Evolutionary conservation across 106 monocot species (phyloP), one percentile per base, ranked within the genome.

Genomic region (Apostasia ramifera): DNA sequence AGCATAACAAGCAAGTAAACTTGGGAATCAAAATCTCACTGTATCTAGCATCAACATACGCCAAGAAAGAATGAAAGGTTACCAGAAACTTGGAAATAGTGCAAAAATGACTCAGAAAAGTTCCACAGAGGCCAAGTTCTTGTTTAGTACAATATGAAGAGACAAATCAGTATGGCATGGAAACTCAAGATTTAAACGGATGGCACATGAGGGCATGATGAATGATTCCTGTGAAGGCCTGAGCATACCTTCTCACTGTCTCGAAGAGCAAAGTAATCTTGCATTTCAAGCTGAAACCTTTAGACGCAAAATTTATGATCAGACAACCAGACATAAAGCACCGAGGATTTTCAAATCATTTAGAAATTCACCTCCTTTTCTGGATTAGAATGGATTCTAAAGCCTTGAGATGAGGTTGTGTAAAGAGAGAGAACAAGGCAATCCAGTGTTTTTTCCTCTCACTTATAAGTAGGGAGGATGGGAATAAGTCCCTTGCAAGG

Each of bases 211-310:
- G 40, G 47, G 12, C 13, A 58, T 11, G 10, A 46, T 8, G 2
- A 54, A 47, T 45, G 6, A 26, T 65, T 48, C n/a, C 40, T 43
- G 55, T 37, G 15, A 67, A 70, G 2, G 26, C 63, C 57, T 14
- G 41, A 8, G 40, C 8, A 56, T 77, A 94, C 95, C 88, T 88
- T 88, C 47, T 61, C 87, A 69, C 74, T 78, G 73, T 75, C 80
- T 73, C 86, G 74, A 55, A 91, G 78, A 72, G 70, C 42, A 52
- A 88, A 65, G 71, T 95, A 95, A 55, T 13, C 64, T 66, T 79
- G 68, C 83, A 95, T 78, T 80, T 91, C 91, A 56, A 56, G 69
- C 64, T 86, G 95, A 76, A 95, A 78, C 79, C 95, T 95, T 74
- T 39, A 74, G 68, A 48, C 7, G 73, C 7, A 49, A 68, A 71